Evolutionary conservation across 805 yeast species (phyloP).

Genomic region (Spathaspora passalidarum): DNA sequence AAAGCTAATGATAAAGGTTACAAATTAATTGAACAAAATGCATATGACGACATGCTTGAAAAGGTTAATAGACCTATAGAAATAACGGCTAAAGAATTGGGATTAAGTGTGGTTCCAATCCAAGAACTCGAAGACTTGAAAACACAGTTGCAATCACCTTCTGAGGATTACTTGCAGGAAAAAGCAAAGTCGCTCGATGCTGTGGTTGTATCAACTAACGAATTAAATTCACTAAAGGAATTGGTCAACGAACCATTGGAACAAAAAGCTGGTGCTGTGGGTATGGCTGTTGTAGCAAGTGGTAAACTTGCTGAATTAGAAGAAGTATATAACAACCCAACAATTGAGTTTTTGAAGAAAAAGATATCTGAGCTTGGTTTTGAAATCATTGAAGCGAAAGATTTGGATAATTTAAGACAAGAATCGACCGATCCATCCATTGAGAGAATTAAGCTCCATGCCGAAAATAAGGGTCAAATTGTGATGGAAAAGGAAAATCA

Average conservation of each 20-base stretch:
- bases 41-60: slow-evolving; percentile 7
- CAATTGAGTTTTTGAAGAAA: slow-evolving; percentile 6
- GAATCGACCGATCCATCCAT: slow-evolving; percentile 3
- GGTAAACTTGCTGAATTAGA: slow-evolving; percentile 1
- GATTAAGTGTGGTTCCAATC: slow-evolving; percentile 6
- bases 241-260: slow-evolving; percentile 15
- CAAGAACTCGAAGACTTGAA: slow-evolving; percentile 7
- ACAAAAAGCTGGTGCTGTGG: slow-evolving; percentile 11
- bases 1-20: slow-evolving; percentile 39
- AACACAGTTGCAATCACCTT: slow-evolving; percentile 22
- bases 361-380: slow-evolving; percentile 1
- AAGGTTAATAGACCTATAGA: slow-evolving; percentile 7
- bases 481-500: neutral
- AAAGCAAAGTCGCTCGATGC: slow-evolving; percentile 15
- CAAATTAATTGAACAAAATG: slow-evolving; percentile 10
- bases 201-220: slow-evolving; percentile 12
- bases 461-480: slow-evolving; percentile 1
- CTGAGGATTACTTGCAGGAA: slow-evolving; percentile 21
- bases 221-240: slow-evolving; percentile 9
- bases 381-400: slow-evolving; percentile 6
- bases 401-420: slow-evolving; percentile 8
- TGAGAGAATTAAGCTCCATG: neutral
- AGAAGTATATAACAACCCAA: slow-evolving; percentile 1
- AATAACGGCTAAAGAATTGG: slow-evolving; percentile 7
- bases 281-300: slow-evolving; percentile 2